Base-by-base conservation (phyloP, 2,329 filamentous ascomycete species). In the Canariomyces notabilis region DNA sequence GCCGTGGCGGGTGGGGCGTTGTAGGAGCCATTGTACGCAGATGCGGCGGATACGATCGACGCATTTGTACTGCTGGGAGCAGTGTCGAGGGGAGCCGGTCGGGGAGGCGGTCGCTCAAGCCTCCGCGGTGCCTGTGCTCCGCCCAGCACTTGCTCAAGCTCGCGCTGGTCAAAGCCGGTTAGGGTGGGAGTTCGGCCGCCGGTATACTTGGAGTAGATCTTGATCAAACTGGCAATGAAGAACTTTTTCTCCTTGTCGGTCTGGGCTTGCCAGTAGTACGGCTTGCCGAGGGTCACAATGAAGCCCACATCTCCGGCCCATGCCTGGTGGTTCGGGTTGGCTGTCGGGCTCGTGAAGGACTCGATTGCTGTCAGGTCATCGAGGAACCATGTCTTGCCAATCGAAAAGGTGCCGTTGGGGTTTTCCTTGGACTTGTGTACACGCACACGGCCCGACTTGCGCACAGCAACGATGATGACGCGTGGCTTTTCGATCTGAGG, bases 391-490 rank as follows among this genome's bases (percentile, higher is more conserved):
- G 93, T 95, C 71, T 98, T 98, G 56, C 93, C 93, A 57, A 98
- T 95, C 16, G 91, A 97, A 67, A 96, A 98, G 19, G 87, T 82
- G 46, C 89, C 89, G 65, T 95, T 96, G 46, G 79, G 75, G 64
- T 98, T 98, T 70, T 98, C 93, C 59, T 95, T 85, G 48, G 89
- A 91, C 68, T 98, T 98, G 74, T 98, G 93, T 72, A 98, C 82
- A 60, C 90, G 87, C 40, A 98, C 91, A 50, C 89, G 79, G 45
- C 91, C 93, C 2, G 91, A 95, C 60, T 89, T 93, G 51, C 89
- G 82, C 50, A 98, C 93, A 9, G 91, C 86, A 55, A 98, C 85
- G 55, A 98, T 89, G 62, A 98, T 94, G 55, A 95, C 77, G 59
- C 93, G 82, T 38, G 84, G 80, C 67, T 98, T 98, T 67, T 95